phyloP scores from a whole-genome alignment of 2,329 filamentous ascomycete species.

The Exophiala xenobiotica region DNA sequence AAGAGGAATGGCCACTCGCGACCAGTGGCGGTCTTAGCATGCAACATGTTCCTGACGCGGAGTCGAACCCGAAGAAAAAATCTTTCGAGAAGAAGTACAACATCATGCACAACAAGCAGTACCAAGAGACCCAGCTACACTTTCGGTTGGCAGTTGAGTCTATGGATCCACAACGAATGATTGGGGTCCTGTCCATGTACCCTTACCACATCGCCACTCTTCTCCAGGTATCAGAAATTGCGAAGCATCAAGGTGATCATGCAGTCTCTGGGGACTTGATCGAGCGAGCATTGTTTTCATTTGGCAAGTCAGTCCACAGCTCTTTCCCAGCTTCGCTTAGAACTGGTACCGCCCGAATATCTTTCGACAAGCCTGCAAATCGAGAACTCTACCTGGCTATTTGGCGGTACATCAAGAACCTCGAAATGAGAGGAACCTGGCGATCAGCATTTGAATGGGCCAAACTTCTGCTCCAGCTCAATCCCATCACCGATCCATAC shows the following conservation, averaged over 20 bases:
- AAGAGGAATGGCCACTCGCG: constrained; percentile 80
- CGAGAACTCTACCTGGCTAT: constrained; percentile 88
- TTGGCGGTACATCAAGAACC: constrained; percentile 82
- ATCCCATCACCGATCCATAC: constrained; percentile 75
- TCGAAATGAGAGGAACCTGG: constrained; percentile 89
- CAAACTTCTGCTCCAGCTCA: constrained; percentile 75
- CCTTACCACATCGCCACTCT: constrained; percentile 92
- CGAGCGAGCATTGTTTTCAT: constrained; percentile 87
- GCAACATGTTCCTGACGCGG: constrained; percentile 61
- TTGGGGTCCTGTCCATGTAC: constrained; percentile 69
- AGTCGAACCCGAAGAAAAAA: constrained; percentile 12
- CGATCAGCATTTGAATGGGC: constrained; percentile 92
- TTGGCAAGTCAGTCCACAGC: constrained; percentile 84
- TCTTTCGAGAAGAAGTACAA: constrained; percentile 70
- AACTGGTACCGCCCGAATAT: constrained; percentile 74
- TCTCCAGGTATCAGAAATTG: constrained; percentile 89
- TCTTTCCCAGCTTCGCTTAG: constrained; percentile 74
- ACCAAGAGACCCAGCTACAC: constrained; percentile 70
- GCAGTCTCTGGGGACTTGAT: constrained; percentile 82
- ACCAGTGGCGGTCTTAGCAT: constrained; percentile 81
- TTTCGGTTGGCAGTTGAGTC: constrained; percentile 79
- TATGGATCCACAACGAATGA: constrained; percentile 80
- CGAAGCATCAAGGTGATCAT: constrained; percentile 86
- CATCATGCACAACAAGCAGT: constrained; percentile 71
- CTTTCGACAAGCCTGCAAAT: constrained; percentile 81